Base-by-base conservation (phyloP, 805 yeast species). In the Vanderwaltozyma yarrowii region DNA sequence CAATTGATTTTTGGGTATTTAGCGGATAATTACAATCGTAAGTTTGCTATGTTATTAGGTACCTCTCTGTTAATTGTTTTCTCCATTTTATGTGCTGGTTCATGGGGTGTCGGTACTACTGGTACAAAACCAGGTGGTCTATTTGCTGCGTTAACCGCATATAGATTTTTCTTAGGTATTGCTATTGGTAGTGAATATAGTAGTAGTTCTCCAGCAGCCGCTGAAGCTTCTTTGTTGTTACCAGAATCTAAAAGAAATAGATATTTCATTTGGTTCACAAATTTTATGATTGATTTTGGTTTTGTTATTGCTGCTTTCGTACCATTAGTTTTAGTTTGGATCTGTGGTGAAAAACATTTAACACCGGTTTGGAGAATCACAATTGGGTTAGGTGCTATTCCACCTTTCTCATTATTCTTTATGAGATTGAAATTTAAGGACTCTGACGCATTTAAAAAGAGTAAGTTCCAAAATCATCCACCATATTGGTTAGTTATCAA, bases 151-250 rank as follows among this genome's bases (percentile, higher is more conserved):
- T 63, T 88, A 38, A 84, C 94, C 8, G 80, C 79, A 9, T 85
- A 80, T 59, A 73, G 97, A 60, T 84, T 84, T 60, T 79, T 88
- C 62, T 65, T 88, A 36, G 97, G 97, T 63, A 67, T 85, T 46
- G 94, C 88, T 51, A 83, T 89, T 50, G 97, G 97, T 51, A 88
- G 94, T 35, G 97, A 88, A 63, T 88, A 88, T 56, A 95, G 96
- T 33, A 80, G 94, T 12, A 88, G 95, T 32, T 80, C 95, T 8
- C 89, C 88, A 15, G 94, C 94, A 27, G 85, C 94, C 49, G 87
- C 96, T 21, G 96, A 88, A 61, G 92, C 94, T 29, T 77, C 94
- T 33, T 78, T 82, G 40, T 64, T 74, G 44, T 65, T 87, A 49
- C 83, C 88, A 14, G 70, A 76, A n/a, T 94, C 94, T 41, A 70